Base-by-base conservation (phyloP, 441 rosid species). In the Populus hybrid region DNA sequence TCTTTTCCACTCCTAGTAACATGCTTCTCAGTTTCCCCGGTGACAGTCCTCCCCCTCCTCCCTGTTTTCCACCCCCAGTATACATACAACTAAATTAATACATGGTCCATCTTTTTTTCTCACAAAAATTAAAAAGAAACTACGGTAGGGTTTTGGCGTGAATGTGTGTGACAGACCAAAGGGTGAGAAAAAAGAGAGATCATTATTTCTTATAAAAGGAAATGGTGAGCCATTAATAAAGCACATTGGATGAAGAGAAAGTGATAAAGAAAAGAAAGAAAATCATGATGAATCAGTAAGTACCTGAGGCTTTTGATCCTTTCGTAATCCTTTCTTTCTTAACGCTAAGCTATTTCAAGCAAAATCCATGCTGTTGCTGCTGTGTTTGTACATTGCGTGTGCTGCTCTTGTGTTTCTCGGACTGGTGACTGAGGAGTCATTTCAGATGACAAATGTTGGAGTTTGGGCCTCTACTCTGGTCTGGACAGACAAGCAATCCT, bases 291-390 rank as follows among this genome's bases (percentile, higher is more conserved):
- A 53, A 69, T 40, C 61, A 26, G 71, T 26, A 64, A 75, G 74
- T 74, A 91, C 94, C 92, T 81, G 90, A 67, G 91, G 88, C 82
- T 85, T 90, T 85, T 80, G 82, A 93, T 93, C 87, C 97, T 90
- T 77, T 90, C 94, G 82, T 88, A 93, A 74, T 91, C 95, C 94
- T 90, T 91, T 21, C 28, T 65, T 65, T 65, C 32, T 65, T 10
- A 23, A 65, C 18, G 18, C 68, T 24, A 0, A 23, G 32, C 32
- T 65, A 12, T 26, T 21, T 65, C 68, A 21, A 12, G 68, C 68
- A n/a, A 65, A 12, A 65, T 8, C 2, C 61, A 53, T 53, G 8
- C 61, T 18, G 32, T 30, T 30, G 32, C 32, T 30, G 32, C 32
- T 30, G 32, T 30, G 32, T 53, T 53, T 18, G 61, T 6, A 18